Evolutionary conservation across 352 stramenopile species (phyloP).

Genomic region (Phytophthora chlamydospora): DNA sequence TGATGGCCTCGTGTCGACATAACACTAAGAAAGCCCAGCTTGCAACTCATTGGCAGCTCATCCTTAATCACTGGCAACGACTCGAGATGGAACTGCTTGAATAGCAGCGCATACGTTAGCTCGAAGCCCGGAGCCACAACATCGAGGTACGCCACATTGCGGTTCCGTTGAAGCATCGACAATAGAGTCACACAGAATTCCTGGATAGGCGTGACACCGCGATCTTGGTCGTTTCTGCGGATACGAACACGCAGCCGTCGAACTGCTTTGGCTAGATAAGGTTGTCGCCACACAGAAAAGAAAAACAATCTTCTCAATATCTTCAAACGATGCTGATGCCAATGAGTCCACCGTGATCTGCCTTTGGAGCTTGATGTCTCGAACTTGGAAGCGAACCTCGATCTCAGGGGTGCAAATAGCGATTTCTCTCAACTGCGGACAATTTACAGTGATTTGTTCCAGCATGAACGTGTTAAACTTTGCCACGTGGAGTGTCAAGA

Average conservation of each 20-base stretch:
- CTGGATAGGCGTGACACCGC: neutral
- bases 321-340: neutral
- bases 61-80: neutral
- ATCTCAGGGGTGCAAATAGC: constrained; percentile 1
- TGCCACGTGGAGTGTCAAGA: constrained; percentile 1
- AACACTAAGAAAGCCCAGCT: neutral
- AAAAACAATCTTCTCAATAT: neutral
- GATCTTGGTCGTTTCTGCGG: neutral
- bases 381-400: constrained; percentile 4
- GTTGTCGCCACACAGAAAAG: neutral
- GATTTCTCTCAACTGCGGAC: neutral
- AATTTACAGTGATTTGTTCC: constrained; percentile 1
- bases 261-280: neutral
- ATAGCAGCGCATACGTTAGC: neutral
- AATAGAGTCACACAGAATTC: neutral
- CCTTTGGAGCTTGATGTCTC: neutral
- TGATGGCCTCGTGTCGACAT: neutral
- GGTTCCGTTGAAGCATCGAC: neutral
- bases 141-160: neutral
- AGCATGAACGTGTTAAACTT: neutral
- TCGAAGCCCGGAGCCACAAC: neutral
- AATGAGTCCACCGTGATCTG: neutral
- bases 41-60: neutral
- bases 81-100: neutral
- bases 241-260: neutral